A percentile compares a stretch with the other conserved stretches of the same genome.
These are phyloP conservation scores for Pontederia paniculata DNA, from an alignment of 176 grass and related monocot species.

Conservation along the genomic window DNA sequence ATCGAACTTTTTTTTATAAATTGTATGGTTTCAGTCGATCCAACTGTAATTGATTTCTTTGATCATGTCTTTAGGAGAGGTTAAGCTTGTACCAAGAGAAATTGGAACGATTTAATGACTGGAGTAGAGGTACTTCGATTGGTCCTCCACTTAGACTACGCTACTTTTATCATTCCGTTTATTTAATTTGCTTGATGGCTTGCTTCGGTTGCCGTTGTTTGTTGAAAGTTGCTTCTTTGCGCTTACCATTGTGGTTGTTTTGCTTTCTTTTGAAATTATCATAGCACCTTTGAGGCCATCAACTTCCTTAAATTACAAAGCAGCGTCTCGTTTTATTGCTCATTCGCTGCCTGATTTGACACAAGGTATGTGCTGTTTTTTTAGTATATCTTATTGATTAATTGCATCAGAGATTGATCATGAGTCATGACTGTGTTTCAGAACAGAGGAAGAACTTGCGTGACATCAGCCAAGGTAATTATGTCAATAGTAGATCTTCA, in stretches of 20 bases:
- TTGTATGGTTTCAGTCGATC: conserved; percentile 1
- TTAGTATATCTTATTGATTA: conserved; percentile 12
- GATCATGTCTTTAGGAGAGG: conserved; percentile 53
- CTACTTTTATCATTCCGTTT: not conserved
- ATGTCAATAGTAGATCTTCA: conserved; percentile 19
- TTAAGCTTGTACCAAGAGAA: conserved; percentile 73
- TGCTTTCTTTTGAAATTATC: conserved; percentile 3
- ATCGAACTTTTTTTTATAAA: not conserved
- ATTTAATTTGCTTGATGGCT: not conserved
- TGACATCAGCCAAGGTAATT: conserved; percentile 57
- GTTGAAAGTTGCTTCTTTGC: not conserved
- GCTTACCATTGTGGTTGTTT: conserved; percentile 1
- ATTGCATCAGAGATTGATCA: not conserved
- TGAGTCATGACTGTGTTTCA: conserved; percentile 29
- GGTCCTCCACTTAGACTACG: not conserved
- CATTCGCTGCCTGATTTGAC: conserved; percentile 65
- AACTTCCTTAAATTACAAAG: conserved; percentile 63
- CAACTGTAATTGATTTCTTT: not conserved
- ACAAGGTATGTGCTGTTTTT: conserved; percentile 29
- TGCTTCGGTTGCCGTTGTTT: not conserved
- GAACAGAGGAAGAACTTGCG: conserved; percentile 66
- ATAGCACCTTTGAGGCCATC: conserved; percentile 66
- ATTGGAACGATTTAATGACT: conserved; percentile 56
- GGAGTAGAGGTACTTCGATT: conserved; percentile 53
- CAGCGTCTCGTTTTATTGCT: conserved; percentile 74